These are phyloP conservation scores for Chlamydomonas sphaeroides DNA, from an alignment of 139 green algal species.

Conservation along the genomic window DNA sequence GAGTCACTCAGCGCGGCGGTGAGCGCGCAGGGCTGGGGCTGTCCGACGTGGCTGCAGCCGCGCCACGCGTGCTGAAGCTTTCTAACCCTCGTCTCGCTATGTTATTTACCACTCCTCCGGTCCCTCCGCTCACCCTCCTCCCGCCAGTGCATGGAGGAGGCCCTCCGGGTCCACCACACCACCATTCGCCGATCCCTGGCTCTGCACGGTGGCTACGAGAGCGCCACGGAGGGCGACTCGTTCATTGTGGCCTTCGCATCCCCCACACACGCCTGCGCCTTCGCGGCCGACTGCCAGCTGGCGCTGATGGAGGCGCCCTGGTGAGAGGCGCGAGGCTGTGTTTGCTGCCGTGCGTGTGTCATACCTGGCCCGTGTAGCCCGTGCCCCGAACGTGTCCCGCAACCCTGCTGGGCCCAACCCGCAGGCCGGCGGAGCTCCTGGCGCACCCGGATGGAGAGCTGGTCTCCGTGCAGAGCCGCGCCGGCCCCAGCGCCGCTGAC, in stretches of 20 bases:
- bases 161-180: slow-evolving; percentile 47
- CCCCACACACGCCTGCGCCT: slow-evolving; percentile 27
- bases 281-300: neutral
- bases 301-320: no score
- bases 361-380: neutral
- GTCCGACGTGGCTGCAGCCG: no score
- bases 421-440: slow-evolving; percentile 24
- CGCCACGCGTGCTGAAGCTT: no score
- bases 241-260: slow-evolving; percentile 59
- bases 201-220: slow-evolving; percentile 53
- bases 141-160: slow-evolving; percentile 44
- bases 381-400: neutral
- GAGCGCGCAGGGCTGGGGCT: no score
- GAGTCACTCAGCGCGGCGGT: slow-evolving; percentile 29
- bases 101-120: no score
- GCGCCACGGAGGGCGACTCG: slow-evolving; percentile 53
- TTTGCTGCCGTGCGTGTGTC: neutral
- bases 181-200: slow-evolving; percentile 38
- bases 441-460: neutral
- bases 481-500: no score
- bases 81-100: no score
- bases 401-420: neutral
- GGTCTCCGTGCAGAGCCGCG: neutral
- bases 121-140: no score
- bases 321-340: no score